These are phyloP conservation scores for Hypericum androsaemum DNA, from an alignment of 345 rosid genomes.

Conservation along the genomic window DNA sequence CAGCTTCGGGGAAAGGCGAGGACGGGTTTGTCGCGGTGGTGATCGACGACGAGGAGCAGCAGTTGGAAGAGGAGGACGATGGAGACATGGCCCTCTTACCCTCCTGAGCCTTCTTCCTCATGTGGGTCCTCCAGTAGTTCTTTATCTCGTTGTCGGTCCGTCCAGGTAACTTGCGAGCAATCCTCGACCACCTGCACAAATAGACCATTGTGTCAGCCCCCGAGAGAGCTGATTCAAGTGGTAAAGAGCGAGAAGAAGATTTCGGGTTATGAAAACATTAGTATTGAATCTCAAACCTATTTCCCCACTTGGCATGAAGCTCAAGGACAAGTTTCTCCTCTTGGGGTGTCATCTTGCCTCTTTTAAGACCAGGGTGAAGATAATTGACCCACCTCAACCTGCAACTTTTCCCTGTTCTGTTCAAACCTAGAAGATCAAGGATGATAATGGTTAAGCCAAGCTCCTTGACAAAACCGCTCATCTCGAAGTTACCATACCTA, in stretches of 20 bases:
- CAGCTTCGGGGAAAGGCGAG: conserved; percentile 31
- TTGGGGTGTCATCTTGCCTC: conserved; percentile 91
- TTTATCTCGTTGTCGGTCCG: conserved; percentile 95
- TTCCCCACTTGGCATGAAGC: conserved; percentile 93
- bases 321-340: conserved; percentile 89
- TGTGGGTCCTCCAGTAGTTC: conserved; percentile 93
- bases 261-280: not conserved
- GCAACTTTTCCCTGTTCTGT: conserved; percentile 99
- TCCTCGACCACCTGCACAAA: conserved; percentile 79
- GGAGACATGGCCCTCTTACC: conserved; percentile 34
- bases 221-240: not conserved
- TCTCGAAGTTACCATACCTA: conserved; percentile 62
- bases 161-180: conserved; percentile 87
- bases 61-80: conserved; percentile 44
- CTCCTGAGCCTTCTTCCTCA: conserved; percentile 78
- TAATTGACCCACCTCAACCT: conserved; percentile 98
- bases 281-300: conserved; percentile 46
- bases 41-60: conserved; percentile 44
- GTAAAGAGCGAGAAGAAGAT: not conserved
- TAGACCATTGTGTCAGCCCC: not conserved
- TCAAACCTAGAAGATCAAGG: conserved; percentile 80
- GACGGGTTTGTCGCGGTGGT: conserved; percentile 30
- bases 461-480: conserved; percentile 39
- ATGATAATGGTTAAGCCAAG: conserved; percentile 31
- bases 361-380: conserved; percentile 91